A percentile compares a stretch with the other conserved stretches of the same genome.
Evolutionary conservation across 169 alveolate genomes (phyloP).

Genomic region (Plasmodium relictum): DNA sequence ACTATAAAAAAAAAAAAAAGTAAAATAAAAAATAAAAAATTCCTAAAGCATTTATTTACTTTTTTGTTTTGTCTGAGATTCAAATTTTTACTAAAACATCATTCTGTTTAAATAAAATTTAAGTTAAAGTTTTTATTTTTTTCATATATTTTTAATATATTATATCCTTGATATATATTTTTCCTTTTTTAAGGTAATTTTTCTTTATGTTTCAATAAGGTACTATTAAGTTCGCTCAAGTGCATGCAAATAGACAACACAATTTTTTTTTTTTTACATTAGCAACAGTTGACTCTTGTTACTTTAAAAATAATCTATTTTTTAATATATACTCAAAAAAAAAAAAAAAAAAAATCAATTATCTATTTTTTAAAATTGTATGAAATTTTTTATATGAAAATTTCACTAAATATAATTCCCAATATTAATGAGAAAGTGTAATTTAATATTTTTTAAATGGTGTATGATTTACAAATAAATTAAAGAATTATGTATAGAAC

Average conservation of each 20-base stretch:
- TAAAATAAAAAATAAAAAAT: constrained; percentile 6
- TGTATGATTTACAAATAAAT: no score
- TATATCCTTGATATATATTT: background rate
- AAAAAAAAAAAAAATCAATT: background rate
- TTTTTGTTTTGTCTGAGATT: constrained; percentile 12
- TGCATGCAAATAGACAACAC: constrained; percentile 13
- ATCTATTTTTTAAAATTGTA: background rate
- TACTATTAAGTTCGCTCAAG: constrained; percentile 13
- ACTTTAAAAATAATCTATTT: background rate
- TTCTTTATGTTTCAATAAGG: background rate
- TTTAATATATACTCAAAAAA: background rate
- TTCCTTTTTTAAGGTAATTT: background rate
- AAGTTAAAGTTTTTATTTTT: background rate
- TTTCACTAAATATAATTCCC: background rate
- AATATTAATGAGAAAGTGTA: no score
- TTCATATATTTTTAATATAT: background rate
- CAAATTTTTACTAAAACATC: background rate
- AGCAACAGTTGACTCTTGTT: background rate
- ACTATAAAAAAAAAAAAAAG: background rate
- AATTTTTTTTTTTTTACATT: background rate
- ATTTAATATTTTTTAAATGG: no score
- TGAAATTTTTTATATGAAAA: background rate
- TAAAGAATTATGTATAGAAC: no score
- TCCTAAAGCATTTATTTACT: constrained; percentile 8
- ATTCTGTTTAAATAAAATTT: background rate